Percentiles rank a stretch among this genome's conserved stretches.
Conservation (phyloP, 768 basidiomycete species). For the Mycena floridula region DNA sequence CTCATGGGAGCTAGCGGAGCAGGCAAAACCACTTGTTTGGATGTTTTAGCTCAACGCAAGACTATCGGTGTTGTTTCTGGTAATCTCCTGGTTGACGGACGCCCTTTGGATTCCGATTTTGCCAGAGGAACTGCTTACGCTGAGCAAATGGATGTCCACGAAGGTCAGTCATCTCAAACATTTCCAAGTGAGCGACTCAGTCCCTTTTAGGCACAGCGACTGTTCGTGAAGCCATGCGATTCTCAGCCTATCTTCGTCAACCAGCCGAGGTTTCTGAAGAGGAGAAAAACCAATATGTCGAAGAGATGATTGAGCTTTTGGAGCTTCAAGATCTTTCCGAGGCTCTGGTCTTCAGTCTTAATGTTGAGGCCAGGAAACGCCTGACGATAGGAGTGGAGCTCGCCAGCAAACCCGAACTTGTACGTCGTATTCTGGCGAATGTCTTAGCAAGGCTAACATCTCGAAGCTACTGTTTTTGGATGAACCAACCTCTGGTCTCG, state of each 20-base stretch:
- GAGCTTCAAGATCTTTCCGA: conserved; percentile 83
- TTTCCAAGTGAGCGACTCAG: not conserved
- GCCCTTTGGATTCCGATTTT: conserved; percentile 49
- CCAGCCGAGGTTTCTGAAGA: conserved; percentile 56
- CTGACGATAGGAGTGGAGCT: conserved; percentile 90
- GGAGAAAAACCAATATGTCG: conserved; percentile 77
- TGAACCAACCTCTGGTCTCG: conserved; percentile 51
- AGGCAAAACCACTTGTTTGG: conserved; percentile 74
- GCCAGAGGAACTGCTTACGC: conserved; percentile 73
- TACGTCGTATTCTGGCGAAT: conserved; percentile 59
- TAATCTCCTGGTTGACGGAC: conserved; percentile 60
- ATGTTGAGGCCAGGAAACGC: conserved; percentile 71
- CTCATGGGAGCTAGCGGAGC: conserved; percentile 65
- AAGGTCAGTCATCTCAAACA: conserved; percentile 30
- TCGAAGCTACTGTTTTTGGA: conserved; percentile 22
- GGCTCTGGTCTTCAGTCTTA: conserved; percentile 68
- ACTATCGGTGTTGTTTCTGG: conserved; percentile 64
- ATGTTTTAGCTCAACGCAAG: conserved; percentile 68
- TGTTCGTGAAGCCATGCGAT: conserved; percentile 79
- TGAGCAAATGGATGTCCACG: conserved; percentile 85
- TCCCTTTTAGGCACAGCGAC: conserved; percentile 49
- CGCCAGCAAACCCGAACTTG: conserved; percentile 76
- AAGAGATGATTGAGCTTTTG: conserved; percentile 78
- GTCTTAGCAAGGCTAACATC: conserved; percentile 54
- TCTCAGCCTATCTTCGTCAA: conserved; percentile 82